Conservation (phyloP, 2,329 filamentous ascomycete species). For the Proliferodiscus dingleyae region DNA sequence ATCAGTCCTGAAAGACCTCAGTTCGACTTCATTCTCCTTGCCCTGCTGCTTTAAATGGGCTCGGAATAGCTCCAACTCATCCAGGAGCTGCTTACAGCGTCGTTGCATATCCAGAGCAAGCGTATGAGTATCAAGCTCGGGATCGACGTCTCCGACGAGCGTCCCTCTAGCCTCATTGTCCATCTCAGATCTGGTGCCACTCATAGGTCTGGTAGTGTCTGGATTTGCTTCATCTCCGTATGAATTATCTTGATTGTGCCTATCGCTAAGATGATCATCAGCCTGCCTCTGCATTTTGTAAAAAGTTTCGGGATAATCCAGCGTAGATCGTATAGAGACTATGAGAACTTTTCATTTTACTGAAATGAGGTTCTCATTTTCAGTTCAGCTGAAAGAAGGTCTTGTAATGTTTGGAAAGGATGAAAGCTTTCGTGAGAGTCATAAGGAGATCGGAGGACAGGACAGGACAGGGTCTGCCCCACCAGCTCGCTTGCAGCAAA, state of each 20-base stretch:
- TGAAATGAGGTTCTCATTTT: neutral
- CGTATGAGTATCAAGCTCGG: slow-evolving; percentile 8
- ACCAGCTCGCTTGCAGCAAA: no score
- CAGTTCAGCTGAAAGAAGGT: no score
- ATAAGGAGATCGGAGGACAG: no score
- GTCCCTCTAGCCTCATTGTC: neutral
- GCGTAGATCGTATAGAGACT: neutral
- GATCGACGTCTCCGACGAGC: neutral
- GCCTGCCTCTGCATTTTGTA: neutral
- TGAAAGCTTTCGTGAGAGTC: no score
- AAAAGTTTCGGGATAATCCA: neutral
- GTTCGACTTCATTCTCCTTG: slow-evolving; percentile 43
- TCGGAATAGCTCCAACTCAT: slow-evolving; percentile 42
- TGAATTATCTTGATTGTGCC: neutral
- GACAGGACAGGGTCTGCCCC: no score
- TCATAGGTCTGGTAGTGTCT: neutral
- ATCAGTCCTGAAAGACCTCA: slow-evolving; percentile 43
- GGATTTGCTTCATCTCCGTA: neutral
- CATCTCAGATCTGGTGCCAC: neutral
- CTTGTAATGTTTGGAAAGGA: no score
- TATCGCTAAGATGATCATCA: neutral
- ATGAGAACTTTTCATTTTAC: neutral
- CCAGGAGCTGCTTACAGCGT: slow-evolving; percentile 34
- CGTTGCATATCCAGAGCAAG: slow-evolving; percentile 26
- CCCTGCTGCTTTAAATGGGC: slow-evolving; percentile 36